phyloP scores from a whole-genome alignment of 352 stramenopile genomes.

The Pythium rishiriense region DNA sequence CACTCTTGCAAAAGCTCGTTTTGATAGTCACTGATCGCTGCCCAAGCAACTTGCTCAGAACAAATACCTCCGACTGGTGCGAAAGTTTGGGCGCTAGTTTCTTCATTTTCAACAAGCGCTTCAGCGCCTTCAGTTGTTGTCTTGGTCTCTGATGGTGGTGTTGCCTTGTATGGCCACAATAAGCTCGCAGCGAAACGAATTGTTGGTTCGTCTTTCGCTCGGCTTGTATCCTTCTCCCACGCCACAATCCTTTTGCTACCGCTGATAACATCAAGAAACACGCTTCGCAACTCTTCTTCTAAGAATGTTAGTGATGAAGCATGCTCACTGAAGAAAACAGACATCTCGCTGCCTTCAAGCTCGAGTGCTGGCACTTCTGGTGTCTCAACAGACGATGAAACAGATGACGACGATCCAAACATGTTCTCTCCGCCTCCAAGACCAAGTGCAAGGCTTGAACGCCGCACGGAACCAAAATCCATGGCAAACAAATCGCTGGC shows the following conservation, averaged over 20 bases:
- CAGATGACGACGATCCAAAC: constrained; percentile 3
- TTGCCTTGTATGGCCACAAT: constrained; percentile 50
- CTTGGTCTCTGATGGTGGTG: neutral
- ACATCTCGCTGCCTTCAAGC: constrained; percentile 40
- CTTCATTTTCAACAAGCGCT: neutral
- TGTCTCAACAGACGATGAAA: neutral
- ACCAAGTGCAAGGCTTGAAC: constrained; percentile 33
- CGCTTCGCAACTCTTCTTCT: constrained; percentile 29
- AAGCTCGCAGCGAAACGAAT: constrained; percentile 74
- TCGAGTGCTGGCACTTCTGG: constrained; percentile 20
- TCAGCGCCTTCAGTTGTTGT: neutral
- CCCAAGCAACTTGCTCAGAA: constrained; percentile 82
- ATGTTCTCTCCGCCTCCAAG: constrained; percentile 10
- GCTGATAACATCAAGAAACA: constrained; percentile 58
- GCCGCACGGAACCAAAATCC: constrained; percentile 45
- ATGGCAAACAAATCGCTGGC: constrained; percentile 77
- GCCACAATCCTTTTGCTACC: constrained; percentile 51
- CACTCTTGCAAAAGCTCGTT: constrained; percentile 71
- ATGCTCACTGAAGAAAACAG: constrained; percentile 61
- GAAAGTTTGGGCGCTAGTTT: neutral
- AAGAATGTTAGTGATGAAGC: constrained; percentile 58
- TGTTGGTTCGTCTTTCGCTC: constrained; percentile 68
- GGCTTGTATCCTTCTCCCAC: constrained; percentile 58
- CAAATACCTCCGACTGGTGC: constrained; percentile 45
- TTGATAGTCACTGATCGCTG: constrained; percentile 63